Conservation (phyloP, 2,329 filamentous ascomycete species). For the Aspergillus pseudoviridinutans region DNA sequence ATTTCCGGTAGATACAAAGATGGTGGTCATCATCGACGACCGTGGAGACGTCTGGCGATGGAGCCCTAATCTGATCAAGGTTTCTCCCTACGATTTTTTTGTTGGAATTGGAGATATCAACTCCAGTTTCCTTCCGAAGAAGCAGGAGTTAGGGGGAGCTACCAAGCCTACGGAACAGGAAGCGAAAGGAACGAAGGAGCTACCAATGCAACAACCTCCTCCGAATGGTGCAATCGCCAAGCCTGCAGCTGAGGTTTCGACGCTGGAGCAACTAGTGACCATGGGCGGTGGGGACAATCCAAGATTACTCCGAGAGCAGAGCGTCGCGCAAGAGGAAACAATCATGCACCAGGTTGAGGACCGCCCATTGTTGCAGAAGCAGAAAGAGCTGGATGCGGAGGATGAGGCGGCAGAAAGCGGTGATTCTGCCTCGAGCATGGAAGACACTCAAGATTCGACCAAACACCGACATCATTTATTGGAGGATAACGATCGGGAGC, state of each 20-base stretch:
- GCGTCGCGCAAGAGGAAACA: constrained; percentile 79
- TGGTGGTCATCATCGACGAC: constrained; percentile 99
- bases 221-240: constrained; percentile 29
- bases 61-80: constrained; percentile 88
- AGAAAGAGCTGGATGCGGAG: constrained; percentile 84
- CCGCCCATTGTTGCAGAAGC: constrained; percentile 83
- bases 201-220: constrained; percentile 21
- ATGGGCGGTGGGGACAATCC: constrained; percentile 71
- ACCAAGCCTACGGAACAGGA: constrained; percentile 33
- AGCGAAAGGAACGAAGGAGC: constrained; percentile 22
- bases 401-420: constrained; percentile 62
- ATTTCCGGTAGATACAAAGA: constrained; percentile 95
- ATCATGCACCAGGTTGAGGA: constrained; percentile 87
- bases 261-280: constrained; percentile 70
- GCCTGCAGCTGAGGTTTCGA: constrained; percentile 43
- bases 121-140: constrained; percentile 89
- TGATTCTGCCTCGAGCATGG: constrained; percentile 40
- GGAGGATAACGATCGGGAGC: constrained; percentile 81
- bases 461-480: constrained; percentile 69
- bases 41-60: constrained; percentile 95
- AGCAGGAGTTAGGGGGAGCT: constrained; percentile 50
- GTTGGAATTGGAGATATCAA: constrained; percentile 98
- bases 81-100: constrained; percentile 95
- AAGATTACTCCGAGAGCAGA: constrained; percentile 66
- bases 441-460: constrained; percentile 35